These are phyloP conservation scores for Penicillium silybi DNA, from an alignment of 495 filamentous ascomycete species.

Conservation along the genomic window DNA sequence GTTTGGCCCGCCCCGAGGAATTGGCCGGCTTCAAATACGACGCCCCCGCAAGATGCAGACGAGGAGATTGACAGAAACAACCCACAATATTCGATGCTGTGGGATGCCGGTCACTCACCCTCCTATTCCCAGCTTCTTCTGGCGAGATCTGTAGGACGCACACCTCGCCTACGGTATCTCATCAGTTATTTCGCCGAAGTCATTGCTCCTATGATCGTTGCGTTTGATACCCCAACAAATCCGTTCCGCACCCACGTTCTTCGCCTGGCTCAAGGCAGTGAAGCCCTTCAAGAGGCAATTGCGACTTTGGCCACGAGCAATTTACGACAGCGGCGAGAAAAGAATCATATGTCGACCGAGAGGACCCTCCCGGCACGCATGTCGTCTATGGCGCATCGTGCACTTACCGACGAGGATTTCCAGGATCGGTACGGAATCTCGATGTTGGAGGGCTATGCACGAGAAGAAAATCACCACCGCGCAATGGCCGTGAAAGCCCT, in stretches of 20 bases:
- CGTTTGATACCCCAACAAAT: conserved; percentile 80
- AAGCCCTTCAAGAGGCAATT: conserved; percentile 85
- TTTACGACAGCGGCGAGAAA: conserved; percentile 49
- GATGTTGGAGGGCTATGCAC: conserved; percentile 33
- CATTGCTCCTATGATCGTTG: conserved; percentile 86
- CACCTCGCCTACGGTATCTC: conserved; percentile 55
- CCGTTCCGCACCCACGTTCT: conserved; percentile 85
- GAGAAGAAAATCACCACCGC: conserved; percentile 82
- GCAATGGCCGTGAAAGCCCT: conserved; percentile 74
- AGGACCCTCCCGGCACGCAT: conserved; percentile 43
- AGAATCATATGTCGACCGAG: conserved; percentile 40
- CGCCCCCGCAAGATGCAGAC: conserved; percentile 18
- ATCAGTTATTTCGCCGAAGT: conserved; percentile 72
- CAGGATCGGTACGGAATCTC: conserved; percentile 35
- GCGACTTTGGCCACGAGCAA: conserved; percentile 88
- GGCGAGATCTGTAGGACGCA: conserved; percentile 45
- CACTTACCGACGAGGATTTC: conserved; percentile 38
- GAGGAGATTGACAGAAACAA: conserved; percentile 20
- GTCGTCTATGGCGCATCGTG: conserved; percentile 49
- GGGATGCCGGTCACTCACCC: conserved; percentile 31
- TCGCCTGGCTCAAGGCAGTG: conserved; percentile 70
- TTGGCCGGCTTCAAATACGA: conserved; percentile 4
- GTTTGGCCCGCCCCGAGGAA: conserved; percentile 14
- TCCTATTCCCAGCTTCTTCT: conserved; percentile 43
- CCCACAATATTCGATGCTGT: conserved; percentile 11